Percentiles rank a stretch among this genome's conserved stretches.
Evolutionary conservation across 2,329 filamentous ascomycete species (phyloP).

Genomic region (Verruconis gallopava): DNA sequence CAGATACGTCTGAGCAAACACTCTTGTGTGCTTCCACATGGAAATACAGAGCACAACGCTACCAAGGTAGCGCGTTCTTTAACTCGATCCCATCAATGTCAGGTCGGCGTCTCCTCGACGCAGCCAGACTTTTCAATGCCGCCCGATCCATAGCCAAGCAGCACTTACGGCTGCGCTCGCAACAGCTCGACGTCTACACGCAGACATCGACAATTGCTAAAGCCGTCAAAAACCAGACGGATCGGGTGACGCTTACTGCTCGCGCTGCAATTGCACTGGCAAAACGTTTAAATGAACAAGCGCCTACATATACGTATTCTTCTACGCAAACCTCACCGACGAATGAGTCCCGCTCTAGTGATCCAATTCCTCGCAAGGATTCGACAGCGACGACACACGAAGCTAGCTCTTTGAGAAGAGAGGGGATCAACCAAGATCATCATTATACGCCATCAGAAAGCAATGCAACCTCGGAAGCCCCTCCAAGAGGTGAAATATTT

Average conservation of each 20-base stretch:
- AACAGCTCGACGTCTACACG: slow-evolving; percentile 50
- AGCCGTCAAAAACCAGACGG: slow-evolving; percentile 47
- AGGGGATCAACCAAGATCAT: slow-evolving; percentile 37
- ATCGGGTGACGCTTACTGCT: slow-evolving; percentile 47
- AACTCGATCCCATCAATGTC: slow-evolving; percentile 34
- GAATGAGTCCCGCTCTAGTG: slow-evolving; percentile 10
- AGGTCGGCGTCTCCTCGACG: slow-evolving; percentile 38
- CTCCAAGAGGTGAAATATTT: slow-evolving; percentile 26
- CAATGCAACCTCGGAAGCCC: slow-evolving; percentile 27
- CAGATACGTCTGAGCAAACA: too few species aligned
- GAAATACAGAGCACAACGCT: too few species aligned
- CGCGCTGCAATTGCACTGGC: slow-evolving; percentile 48
- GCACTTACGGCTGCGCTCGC: slow-evolving; percentile 45
- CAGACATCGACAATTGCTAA: slow-evolving; percentile 53
- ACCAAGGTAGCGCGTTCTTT: neutral
- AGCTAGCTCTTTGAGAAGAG: slow-evolving; percentile 13
- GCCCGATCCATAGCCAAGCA: slow-evolving; percentile 34
- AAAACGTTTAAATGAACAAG: slow-evolving; percentile 42
- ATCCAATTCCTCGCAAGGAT: slow-evolving; percentile 19
- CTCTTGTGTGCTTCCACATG: too few species aligned
- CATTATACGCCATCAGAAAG: slow-evolving; percentile 33
- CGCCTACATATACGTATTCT: slow-evolving; percentile 8
- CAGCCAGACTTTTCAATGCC: slow-evolving; percentile 37
- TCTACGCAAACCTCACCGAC: slow-evolving; percentile 11
- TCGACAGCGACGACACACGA: slow-evolving; percentile 17